Conservation (phyloP, 2,329 filamentous ascomycete species). For the Monosporascus sp. region DNA sequence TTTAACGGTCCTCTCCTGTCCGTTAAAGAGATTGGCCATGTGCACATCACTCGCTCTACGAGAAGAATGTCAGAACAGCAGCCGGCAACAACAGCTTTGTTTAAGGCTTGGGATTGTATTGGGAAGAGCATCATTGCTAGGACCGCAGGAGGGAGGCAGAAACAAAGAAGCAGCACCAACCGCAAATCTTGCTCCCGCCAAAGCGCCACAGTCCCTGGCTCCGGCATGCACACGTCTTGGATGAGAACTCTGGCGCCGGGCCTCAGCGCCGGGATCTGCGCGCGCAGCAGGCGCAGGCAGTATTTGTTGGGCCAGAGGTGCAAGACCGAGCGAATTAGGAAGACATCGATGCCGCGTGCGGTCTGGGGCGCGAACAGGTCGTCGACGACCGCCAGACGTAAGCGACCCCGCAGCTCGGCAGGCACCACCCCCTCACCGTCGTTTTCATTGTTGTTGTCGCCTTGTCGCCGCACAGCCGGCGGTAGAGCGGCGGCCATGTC, state of each 20-base stretch:
- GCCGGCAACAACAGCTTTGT: too few relatives aligned
- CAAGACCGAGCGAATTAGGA: conserved; percentile 12
- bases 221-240: conserved; percentile 6
- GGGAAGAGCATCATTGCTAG: too few relatives aligned
- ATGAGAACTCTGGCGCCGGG: conserved; percentile 7
- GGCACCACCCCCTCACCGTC: conserved; percentile 2
- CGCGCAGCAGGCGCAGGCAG: conserved; percentile 5
- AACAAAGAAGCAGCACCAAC: neutral
- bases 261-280: conserved; percentile 4
- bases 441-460: neutral
- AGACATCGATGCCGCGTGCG: conserved; percentile 5
- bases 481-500: conserved; percentile 3
- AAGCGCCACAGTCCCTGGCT: conserved; percentile 1
- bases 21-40: conserved; percentile 35
- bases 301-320: conserved; percentile 12
- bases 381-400: conserved; percentile 2
- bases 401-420: neutral
- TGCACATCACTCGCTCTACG: conserved; percentile 30
- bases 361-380: conserved; percentile 10
- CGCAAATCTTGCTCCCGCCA: conserved; percentile 4
- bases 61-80: too few relatives aligned
- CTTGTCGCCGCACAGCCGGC: too few relatives aligned
- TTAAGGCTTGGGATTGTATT: too few relatives aligned
- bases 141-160: too few relatives aligned
- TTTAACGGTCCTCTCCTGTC: conserved; percentile 29